Base-by-base conservation (phyloP, 495 filamentous ascomycete species). In the Xylaria castorea region DNA sequence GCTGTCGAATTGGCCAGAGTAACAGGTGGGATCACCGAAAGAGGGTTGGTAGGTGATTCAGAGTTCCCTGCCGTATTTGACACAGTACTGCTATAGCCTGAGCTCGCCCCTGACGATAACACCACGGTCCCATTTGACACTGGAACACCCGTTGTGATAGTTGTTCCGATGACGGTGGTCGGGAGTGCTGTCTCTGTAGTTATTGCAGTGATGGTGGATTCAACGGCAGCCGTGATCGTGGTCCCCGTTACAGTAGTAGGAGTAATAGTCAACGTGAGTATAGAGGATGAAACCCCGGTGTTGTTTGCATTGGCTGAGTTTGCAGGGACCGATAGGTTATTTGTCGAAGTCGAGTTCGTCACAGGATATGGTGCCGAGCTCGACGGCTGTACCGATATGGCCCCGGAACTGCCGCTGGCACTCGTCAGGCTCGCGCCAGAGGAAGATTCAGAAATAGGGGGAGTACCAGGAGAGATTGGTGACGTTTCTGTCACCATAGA, bases 341-440 rank as follows among this genome's bases (percentile, higher is more conserved):
- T 46, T 14, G 44, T 42, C 22, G 32, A 11, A 22, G 60, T 65
- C 53, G 60, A 64, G 27, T 74, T 74, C 14, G 73, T 70, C 36
- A 75, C 46, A 4, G 75, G 73, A 71, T 67, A 73, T 7, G 67
- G 70, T 3, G 51, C 44, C 44, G 69, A 71, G 34, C 69, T 71
- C 46, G 60, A 65, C 32, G 61, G 25, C 61, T 51, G 69, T 55
- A 51, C 30, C 46, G 61, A 30, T 63, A 66, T 44, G 60, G 60
- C 48, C 50, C 61, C 36, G 70, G 57, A 55, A 71, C 50, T 48
- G 14, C 34, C 46, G 22, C 46, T 62, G 32, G 61, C 50, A 48
- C 60, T 71, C 38, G 70, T 65, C 36, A 40, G 46, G 48, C 46
- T 71, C 25, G 36, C 48, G 48, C 61, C 51, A 46, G 70, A 57